Percentiles rank a stretch among this genome's conserved stretches.
phyloP scores from a whole-genome alignment of 176 grass and related monocot genomes.

The Avena sativa region DNA sequence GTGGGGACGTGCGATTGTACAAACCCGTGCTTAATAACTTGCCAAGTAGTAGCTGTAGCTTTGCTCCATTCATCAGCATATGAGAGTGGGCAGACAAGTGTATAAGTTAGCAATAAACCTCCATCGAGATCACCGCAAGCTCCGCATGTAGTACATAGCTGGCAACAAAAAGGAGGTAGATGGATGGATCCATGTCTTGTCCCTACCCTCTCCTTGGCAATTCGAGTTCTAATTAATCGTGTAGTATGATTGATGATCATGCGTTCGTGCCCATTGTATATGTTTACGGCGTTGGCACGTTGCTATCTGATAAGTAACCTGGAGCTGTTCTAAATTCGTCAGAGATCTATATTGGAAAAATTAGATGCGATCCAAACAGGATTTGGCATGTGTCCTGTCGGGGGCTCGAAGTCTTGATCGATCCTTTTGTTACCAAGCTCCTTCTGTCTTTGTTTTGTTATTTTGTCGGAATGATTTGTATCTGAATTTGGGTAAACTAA shows the following conservation, averaged over 20 bases:
- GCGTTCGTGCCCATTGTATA: neutral
- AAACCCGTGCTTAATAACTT: conserved; percentile 7
- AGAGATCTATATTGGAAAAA: neutral
- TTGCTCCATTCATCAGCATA: conserved; percentile 21
- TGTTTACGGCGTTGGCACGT: neutral
- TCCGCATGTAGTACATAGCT: conserved; percentile 19
- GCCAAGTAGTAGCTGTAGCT: conserved; percentile 5
- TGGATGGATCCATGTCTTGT: neutral
- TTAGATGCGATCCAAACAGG: neutral
- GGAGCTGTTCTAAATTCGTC: neutral
- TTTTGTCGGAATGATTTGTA: neutral
- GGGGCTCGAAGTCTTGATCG: neutral
- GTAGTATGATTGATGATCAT: neutral
- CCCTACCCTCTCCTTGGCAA: neutral
- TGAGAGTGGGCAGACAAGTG: conserved; percentile 43
- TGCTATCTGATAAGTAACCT: neutral
- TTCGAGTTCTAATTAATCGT: neutral
- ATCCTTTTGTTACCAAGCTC: neutral
- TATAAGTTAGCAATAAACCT: conserved; percentile 46
- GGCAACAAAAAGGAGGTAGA: conserved; percentile 22
- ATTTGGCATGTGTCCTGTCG: neutral
- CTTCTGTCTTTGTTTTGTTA: neutral
- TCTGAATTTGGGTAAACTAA: neutral
- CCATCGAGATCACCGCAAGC: conserved; percentile 34
- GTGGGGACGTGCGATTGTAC: conserved; percentile 21